Conservation (phyloP, 164 flowering plant species). For the Cinnamomum chago region DNA sequence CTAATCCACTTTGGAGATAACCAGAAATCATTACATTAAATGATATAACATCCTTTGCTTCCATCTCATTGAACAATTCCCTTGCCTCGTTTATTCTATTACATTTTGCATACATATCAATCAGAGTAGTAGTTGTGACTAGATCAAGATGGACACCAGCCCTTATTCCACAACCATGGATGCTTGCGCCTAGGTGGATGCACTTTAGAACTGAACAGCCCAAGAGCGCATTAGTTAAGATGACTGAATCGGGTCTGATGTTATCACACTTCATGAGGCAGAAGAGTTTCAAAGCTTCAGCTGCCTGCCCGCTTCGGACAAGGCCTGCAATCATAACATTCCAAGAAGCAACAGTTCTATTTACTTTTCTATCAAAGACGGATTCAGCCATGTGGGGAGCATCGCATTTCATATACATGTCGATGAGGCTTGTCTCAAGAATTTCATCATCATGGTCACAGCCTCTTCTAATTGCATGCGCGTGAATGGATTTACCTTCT, state of each 20-base stretch:
- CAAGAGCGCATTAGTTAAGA: constrained; percentile 41
- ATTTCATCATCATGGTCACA: constrained; percentile 39
- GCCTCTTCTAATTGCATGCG: constrained; percentile 44
- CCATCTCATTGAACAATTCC: constrained; percentile 28
- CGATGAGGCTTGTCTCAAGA: constrained; percentile 44
- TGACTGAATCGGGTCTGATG: constrained; percentile 32
- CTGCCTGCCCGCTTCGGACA: constrained; percentile 30
- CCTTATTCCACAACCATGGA: constrained; percentile 51
- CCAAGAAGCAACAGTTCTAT: constrained; percentile 29
- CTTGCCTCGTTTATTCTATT: constrained; percentile 27
- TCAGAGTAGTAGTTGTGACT: constrained; percentile 39
- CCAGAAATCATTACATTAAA: constrained; percentile 46
- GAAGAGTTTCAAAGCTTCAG: constrained; percentile 32
- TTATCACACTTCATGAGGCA: constrained; percentile 22
- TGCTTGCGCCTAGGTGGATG: constrained; percentile 38
- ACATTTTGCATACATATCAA: constrained; percentile 54
- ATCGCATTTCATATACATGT: constrained; percentile 51
- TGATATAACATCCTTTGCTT: constrained; percentile 28
- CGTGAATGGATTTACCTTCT: constrained; percentile 39
- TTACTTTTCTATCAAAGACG: constrained; percentile 19
- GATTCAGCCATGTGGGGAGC: constrained; percentile 16
- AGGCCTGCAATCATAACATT: constrained; percentile 39
- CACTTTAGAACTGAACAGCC: constrained; percentile 39
- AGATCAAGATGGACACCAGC: constrained; percentile 31
- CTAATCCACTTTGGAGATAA: constrained; percentile 27